Conservation (phyloP, 1,284 basidiomycete genomes). For the Cryptococcus neoformans region DNA sequence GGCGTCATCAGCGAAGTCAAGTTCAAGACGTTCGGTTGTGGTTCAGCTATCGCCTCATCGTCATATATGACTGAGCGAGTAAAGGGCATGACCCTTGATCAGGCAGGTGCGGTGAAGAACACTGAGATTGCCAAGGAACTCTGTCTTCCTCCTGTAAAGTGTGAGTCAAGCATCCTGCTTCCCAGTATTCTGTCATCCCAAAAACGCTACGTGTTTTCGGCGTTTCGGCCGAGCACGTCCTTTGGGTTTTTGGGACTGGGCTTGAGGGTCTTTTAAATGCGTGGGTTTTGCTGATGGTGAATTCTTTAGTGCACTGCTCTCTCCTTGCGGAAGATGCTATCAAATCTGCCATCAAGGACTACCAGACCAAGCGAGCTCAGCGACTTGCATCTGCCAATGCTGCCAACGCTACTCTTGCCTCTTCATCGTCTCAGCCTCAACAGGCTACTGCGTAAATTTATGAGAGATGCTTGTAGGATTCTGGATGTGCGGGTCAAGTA, state of each 20-base stretch:
- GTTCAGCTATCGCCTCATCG: conserved; percentile 94
- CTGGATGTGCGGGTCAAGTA: too few relatives aligned
- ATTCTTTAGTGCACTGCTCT: conserved; percentile 56
- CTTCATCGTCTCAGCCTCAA: not conserved
- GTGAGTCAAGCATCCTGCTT: conserved; percentile 56
- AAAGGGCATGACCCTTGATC: conserved; percentile 88
- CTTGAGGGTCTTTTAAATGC: too few relatives aligned
- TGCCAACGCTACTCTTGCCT: not conserved
- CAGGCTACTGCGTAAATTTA: not conserved
- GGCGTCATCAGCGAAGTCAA: conserved; percentile 94
- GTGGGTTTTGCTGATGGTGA: not conserved
- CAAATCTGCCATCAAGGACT: conserved; percentile 87
- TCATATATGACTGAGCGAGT: conserved; percentile 98
- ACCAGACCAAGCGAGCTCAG: conserved; percentile 69
- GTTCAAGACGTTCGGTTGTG: conserved; percentile 91
- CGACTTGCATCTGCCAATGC: conserved; percentile 24
- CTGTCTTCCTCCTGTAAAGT: conserved; percentile 93
- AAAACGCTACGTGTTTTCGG: too few relatives aligned
- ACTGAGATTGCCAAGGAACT: conserved; percentile 99
- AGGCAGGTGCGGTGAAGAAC: conserved; percentile 96
- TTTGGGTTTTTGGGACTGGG: too few relatives aligned
- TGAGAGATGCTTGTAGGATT: too few relatives aligned
- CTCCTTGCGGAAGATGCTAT: conserved; percentile 99
- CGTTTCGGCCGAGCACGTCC: too few relatives aligned
- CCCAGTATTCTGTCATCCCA: not conserved